Evolutionary conservation across 352 stramenopile genomes (phyloP).

Genomic region (Globisporangium irregulare): DNA sequence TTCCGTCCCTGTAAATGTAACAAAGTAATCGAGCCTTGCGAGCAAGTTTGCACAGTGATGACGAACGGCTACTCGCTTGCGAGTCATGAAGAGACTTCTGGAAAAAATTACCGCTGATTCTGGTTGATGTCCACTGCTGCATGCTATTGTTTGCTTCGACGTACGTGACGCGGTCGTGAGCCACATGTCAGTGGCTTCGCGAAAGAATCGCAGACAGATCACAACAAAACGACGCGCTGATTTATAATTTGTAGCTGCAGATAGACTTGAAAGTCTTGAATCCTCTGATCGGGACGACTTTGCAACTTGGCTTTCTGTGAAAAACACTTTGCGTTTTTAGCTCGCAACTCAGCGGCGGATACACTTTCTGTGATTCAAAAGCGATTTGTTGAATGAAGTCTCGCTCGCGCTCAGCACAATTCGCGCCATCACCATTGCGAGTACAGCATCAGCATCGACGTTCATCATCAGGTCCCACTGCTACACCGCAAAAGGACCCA

Average conservation of each 20-base stretch:
- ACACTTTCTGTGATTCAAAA: background rate
- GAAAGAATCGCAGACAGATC: background rate
- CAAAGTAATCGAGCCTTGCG: background rate
- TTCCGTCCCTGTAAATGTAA: background rate
- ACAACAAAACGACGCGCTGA: background rate
- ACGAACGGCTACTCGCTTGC: background rate
- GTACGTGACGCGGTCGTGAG: background rate
- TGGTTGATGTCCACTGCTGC: background rate
- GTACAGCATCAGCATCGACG: background rate
- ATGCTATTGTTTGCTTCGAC: background rate
- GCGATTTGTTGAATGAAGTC: background rate
- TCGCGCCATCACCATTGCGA: background rate
- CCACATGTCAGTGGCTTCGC: background rate
- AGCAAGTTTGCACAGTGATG: background rate
- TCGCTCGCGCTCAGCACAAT: background rate
- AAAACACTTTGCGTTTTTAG: background rate
- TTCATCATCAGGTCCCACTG: background rate
- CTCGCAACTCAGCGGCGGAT: background rate
- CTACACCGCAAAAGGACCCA: background rate
- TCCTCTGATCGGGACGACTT: background rate
- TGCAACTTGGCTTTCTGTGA: background rate
- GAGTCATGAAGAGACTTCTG: background rate
- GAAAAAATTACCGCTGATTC: background rate
- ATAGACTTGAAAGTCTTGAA: background rate
- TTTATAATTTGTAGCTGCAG: background rate